phyloP scores from a whole-genome alignment of 1,139 yeast genomes.

The Trichomonascaceae sp. region DNA sequence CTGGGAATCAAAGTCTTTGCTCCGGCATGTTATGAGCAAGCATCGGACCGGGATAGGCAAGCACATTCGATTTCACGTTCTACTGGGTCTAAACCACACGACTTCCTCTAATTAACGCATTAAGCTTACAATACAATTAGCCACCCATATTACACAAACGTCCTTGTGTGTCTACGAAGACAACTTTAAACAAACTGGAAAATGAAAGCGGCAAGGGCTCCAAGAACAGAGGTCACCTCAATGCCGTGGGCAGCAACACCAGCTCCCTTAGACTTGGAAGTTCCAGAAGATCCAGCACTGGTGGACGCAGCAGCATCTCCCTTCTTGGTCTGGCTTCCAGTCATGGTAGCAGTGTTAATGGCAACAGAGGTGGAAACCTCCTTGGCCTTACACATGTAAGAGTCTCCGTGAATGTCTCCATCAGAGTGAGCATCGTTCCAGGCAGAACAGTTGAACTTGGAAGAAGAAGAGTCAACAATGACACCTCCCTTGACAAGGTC shows the following conservation, averaged over 20 bases:
- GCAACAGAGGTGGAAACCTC: slow-evolving; percentile 42
- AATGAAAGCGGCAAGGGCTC: slow-evolving; percentile 24
- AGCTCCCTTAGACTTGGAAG: slow-evolving; percentile 28
- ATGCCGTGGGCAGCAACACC: slow-evolving; percentile 31
- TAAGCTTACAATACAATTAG: too few species aligned
- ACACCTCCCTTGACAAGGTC: slow-evolving; percentile 86
- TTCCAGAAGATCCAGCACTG: slow-evolving; percentile 27
- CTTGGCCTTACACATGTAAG: slow-evolving; percentile 69
- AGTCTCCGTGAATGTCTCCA: slow-evolving; percentile 83
- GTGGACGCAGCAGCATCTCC: slow-evolving; percentile 22
- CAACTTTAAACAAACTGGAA: slow-evolving; percentile 25
- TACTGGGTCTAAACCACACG: too few species aligned
- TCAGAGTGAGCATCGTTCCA: slow-evolving; percentile 42
- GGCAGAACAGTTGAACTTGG: slow-evolving; percentile 67
- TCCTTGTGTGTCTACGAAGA: too few species aligned
- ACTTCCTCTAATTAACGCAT: too few species aligned
- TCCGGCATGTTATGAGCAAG: too few species aligned
- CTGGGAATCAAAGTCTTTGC: too few species aligned
- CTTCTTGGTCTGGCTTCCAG: slow-evolving; percentile 14
- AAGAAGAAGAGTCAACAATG: slow-evolving; percentile 54
- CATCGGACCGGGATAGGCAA: too few species aligned
- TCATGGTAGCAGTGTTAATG: slow-evolving; percentile 12
- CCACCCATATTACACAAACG: too few species aligned
- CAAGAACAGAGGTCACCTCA: slow-evolving; percentile 21
- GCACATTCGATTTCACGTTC: too few species aligned